A percentile compares a stretch with the other conserved stretches of the same genome.
Conservation (phyloP, 2,329 filamentous ascomycete species). For the Cytospora chrysosperma region DNA sequence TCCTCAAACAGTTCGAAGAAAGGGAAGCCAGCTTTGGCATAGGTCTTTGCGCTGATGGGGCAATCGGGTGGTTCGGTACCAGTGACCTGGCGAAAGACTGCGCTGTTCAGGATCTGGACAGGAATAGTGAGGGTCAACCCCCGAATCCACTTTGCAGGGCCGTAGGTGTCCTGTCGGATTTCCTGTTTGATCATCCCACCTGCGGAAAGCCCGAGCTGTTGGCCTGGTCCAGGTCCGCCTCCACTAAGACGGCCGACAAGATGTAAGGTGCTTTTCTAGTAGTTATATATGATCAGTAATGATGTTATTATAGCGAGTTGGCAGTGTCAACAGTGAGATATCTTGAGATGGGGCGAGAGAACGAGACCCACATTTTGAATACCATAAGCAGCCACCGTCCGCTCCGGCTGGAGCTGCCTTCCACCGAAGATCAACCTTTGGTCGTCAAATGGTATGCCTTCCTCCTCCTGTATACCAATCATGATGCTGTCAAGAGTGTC, state of each 20-base stretch:
- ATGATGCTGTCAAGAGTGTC: not conserved
- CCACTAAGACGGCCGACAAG: not conserved
- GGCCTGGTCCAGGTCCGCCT: not conserved
- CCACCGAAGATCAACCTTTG: not conserved
- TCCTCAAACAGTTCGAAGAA: constrained; percentile 38
- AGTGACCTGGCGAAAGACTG: constrained; percentile 36
- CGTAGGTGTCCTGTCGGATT: not conserved
- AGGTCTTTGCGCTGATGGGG: constrained; percentile 36
- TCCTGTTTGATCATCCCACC: constrained; percentile 1
- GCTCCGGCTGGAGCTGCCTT: fast-evolving
- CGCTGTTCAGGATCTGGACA: constrained; percentile 41
- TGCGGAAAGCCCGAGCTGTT: not conserved
- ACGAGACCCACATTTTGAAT: not conserved
- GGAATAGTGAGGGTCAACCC: constrained; percentile 5
- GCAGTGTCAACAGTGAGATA: not conserved
- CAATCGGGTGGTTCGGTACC: constrained; percentile 35
- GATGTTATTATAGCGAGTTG: not conserved
- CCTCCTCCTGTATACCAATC: not conserved
- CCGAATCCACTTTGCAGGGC: not conserved
- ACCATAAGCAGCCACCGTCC: not conserved
- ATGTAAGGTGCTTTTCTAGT: not conserved
- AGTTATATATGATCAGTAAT: not conserved
- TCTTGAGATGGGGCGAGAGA: too few relatives aligned
- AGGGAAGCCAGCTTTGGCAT: constrained; percentile 34
- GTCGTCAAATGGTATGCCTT: not conserved